Percentiles rank a stretch among this genome's conserved stretches.
Evolutionary conservation across 345 rosid genomes (phyloP).

Genomic region (Citrus cavaleriei): DNA sequence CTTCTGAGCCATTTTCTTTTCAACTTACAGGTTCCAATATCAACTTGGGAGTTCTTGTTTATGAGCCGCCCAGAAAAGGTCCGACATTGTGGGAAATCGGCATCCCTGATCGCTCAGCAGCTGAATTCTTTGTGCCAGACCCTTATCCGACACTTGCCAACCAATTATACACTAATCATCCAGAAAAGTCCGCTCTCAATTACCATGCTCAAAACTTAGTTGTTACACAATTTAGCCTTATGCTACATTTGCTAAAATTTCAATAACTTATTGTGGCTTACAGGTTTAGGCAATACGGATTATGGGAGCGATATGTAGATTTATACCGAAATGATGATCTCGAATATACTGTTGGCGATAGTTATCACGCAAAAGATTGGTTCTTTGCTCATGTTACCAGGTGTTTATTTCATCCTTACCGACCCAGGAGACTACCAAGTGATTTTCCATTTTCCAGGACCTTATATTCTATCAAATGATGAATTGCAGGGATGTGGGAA

Average conservation of each 20-base stretch:
- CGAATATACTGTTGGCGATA: slow-evolving; percentile 35
- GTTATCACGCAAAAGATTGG: slow-evolving; percentile 59
- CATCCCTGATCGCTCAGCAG: slow-evolving; percentile 64
- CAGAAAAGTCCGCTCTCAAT: slow-evolving; percentile 32
- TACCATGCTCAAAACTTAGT: not conserved
- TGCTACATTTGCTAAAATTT: not conserved
- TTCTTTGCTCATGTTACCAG: slow-evolving; percentile 80
- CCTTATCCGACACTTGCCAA: slow-evolving; percentile 50
- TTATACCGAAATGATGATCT: slow-evolving; percentile 51
- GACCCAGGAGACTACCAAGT: not conserved
- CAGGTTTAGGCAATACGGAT: slow-evolving; percentile 82
- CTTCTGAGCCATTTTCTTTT: not conserved
- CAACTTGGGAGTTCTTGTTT: slow-evolving; percentile 45
- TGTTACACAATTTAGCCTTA: not conserved
- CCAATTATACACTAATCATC: slow-evolving; percentile 19
- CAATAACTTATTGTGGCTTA: not conserved
- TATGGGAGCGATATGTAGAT: slow-evolving; percentile 62
- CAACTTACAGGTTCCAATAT: slow-evolving; percentile 31
- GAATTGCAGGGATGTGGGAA: slow-evolving; percentile 33
- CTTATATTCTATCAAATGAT: not conserved
- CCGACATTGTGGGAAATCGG: slow-evolving; percentile 91
- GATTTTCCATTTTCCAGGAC: not conserved
- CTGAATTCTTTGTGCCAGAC: slow-evolving; percentile 65
- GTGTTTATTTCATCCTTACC: slow-evolving; percentile 18
- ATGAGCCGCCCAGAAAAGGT: slow-evolving; percentile 69